phyloP scores from a whole-genome alignment of 176 grass and related monocot species.

The Juncus effusus region DNA sequence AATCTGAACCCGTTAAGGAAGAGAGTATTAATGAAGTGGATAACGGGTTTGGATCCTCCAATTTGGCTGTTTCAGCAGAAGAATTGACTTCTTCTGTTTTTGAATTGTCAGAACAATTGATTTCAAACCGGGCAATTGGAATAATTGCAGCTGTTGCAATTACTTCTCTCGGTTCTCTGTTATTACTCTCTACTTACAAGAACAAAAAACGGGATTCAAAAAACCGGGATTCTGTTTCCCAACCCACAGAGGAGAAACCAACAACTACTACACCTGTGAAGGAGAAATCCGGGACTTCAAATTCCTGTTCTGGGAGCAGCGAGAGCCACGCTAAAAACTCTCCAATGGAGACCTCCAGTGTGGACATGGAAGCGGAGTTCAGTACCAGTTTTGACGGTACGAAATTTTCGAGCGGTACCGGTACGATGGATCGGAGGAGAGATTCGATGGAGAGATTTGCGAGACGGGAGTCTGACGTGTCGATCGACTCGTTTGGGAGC shows the following conservation, averaged over 20 bases:
- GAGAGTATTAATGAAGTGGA: slow-evolving; percentile 18
- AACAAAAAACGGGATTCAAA: slow-evolving; percentile 27
- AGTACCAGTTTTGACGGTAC: slow-evolving; percentile 27
- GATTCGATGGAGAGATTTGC: slow-evolving; percentile 13
- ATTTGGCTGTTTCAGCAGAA: too few species aligned
- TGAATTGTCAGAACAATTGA: not conserved
- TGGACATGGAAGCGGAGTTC: slow-evolving; percentile 32
- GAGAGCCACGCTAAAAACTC: slow-evolving; percentile 39
- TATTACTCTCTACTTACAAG: slow-evolving; percentile 30
- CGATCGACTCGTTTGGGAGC: slow-evolving; percentile 71
- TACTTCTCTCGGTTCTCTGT: slow-evolving; percentile 21
- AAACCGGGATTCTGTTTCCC: slow-evolving; percentile 4
- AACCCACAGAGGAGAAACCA: not conserved
- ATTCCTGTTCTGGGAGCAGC: slow-evolving; percentile 56
- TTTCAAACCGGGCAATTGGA: slow-evolving; percentile 23
- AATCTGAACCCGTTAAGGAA: slow-evolving; percentile 12
- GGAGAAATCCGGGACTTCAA: slow-evolving; percentile 9
- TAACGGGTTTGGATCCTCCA: not conserved
- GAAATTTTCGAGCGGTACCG: too few species aligned
- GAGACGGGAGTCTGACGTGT: slow-evolving; percentile 52
- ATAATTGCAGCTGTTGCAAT: slow-evolving; percentile 6
- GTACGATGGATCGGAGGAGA: not conserved
- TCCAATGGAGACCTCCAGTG: slow-evolving; percentile 20
- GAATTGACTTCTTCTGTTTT: too few species aligned
- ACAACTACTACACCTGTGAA: slow-evolving; percentile 12